Evolutionary conservation across 495 filamentous ascomycete species (phyloP), one percentile per base, ranked within the genome.

Genomic region (Daldinia grandis): DNA sequence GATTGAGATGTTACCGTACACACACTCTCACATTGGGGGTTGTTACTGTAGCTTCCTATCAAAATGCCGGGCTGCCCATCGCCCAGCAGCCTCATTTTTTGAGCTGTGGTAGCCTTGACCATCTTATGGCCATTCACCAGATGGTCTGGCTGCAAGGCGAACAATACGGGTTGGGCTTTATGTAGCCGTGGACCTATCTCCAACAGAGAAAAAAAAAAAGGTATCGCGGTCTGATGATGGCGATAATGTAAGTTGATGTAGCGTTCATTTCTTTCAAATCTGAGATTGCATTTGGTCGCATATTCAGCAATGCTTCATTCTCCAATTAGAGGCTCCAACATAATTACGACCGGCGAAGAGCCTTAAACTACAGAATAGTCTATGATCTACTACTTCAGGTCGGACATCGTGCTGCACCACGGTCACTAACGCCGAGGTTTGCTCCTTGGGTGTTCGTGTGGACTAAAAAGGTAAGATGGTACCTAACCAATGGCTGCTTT

Each of bases 21-120:
- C 70, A 69, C 62, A 73, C 70, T 35, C 64, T 68, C 49, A 59
- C 69, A 72, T 69, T 57, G 15, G 38, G 42, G 28, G 61, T 66
- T 73, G 65, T 59, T 42, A 69, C 64, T 40, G 61, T 72, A 68
- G 47, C 70, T 56, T 68, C 38, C 33, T 64, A 44, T 14, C 14
- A 50, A 65, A 66, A 62, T 61, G 70, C 70, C 57, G 65, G 65
- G 70, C 58, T 54, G 70, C 58, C 59, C 53, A 54, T 42, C 33
- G 54, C 25, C 50, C 37, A 69, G 37, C 65, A 73, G 70, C 70
- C 70, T 73, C 70, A 73, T 73, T 73, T 66, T 73, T 66, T 64
- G 61, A 69, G 65, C 65, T 73, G 60, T 69, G 65, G 61, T 65
- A 73, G 70, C 70, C 70, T 73, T 53, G 64, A 50, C 55, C 54